Percentiles rank a stretch among this genome's conserved stretches.
These are phyloP conservation scores for Magnusiomyces tetraspermus DNA, from an alignment of 1,139 yeast species.

Conservation along the genomic window DNA sequence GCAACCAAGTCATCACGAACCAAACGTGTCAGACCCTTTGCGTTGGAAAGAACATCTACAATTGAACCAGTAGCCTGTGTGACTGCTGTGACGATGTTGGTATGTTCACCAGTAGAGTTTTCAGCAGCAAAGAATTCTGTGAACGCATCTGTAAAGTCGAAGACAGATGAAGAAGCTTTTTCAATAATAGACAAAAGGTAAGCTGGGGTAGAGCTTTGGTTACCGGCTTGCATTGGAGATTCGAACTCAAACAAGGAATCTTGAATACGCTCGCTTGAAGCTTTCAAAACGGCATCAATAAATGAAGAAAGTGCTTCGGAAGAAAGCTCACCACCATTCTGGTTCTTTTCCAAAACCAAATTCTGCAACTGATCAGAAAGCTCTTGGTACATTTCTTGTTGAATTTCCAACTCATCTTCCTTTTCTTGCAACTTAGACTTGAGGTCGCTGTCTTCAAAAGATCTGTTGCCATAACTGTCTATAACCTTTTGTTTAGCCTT, in stretches of 20 bases:
- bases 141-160: slow-evolving; percentile 74
- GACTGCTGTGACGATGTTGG: slow-evolving; percentile 56
- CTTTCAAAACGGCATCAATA: slow-evolving; percentile 62
- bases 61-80: slow-evolving; percentile 59
- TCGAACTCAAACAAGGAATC: slow-evolving; percentile 63
- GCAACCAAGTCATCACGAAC: slow-evolving; percentile 44
- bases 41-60: slow-evolving; percentile 55
- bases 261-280: slow-evolving; percentile 66
- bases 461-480: slow-evolving; percentile 23
- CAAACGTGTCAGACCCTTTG: slow-evolving; percentile 59
- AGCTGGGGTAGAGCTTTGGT: slow-evolving; percentile 67
- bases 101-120: slow-evolving; percentile 62
- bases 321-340: slow-evolving; percentile 42
- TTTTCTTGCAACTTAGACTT: slow-evolving; percentile 50
- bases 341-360: slow-evolving; percentile 39
- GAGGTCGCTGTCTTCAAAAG: slow-evolving; percentile 31
- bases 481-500: slow-evolving; percentile 32
- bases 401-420: slow-evolving; percentile 71
- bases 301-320: slow-evolving; percentile 51
- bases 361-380: slow-evolving; percentile 65
- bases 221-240: slow-evolving; percentile 79
- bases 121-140: slow-evolving; percentile 60
- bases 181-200: slow-evolving; percentile 64
- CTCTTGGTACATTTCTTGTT: slow-evolving; percentile 49
- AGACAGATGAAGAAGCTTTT: slow-evolving; percentile 59